Percentiles rank a stretch among this genome's conserved stretches.
Conservation (phyloP, 768 basidiomycete genomes). For the Tricholoma flavovirens region DNA sequence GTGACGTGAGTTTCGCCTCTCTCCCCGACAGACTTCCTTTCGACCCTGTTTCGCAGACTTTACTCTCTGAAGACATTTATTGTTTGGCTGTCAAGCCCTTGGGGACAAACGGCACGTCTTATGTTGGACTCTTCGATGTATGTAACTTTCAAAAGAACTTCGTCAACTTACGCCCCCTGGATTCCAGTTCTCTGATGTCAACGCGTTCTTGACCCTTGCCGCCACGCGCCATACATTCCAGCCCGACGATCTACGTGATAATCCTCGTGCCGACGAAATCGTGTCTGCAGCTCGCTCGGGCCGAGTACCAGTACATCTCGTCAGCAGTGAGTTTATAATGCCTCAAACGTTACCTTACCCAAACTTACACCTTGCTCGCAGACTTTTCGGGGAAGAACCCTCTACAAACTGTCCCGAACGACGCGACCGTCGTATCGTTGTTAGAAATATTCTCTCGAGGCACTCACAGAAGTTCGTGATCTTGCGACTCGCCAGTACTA, state of each 20-base stretch:
- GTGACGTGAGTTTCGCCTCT: constrained; percentile 49
- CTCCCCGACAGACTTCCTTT: background rate
- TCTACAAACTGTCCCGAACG: constrained; percentile 54
- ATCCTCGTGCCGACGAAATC: constrained; percentile 61
- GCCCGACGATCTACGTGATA: constrained; percentile 53
- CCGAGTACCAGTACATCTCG: constrained; percentile 65
- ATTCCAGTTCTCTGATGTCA: constrained; percentile 73
- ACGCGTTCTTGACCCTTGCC: constrained; percentile 81
- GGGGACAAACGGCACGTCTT: constrained; percentile 21
- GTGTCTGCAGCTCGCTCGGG: constrained; percentile 71
- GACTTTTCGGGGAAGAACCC: constrained; percentile 87
- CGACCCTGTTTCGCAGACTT: constrained; percentile 33
- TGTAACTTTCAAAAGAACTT: constrained; percentile 15
- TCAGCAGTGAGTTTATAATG: constrained; percentile 55
- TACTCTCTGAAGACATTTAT: constrained; percentile 54
- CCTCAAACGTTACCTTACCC: background rate
- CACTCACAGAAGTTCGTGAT: constrained; percentile 56
- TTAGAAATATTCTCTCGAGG: constrained; percentile 65
- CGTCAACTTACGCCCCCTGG: background rate
- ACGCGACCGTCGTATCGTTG: constrained; percentile 58
- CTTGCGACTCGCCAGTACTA: background rate
- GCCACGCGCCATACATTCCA: constrained; percentile 69
- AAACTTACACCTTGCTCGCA: constrained; percentile 22
- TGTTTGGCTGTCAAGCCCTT: constrained; percentile 58
- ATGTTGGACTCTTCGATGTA: constrained; percentile 72